These are phyloP conservation scores for Globisporangium takayamanum DNA, from an alignment of 352 stramenopile species.

Conservation along the genomic window DNA sequence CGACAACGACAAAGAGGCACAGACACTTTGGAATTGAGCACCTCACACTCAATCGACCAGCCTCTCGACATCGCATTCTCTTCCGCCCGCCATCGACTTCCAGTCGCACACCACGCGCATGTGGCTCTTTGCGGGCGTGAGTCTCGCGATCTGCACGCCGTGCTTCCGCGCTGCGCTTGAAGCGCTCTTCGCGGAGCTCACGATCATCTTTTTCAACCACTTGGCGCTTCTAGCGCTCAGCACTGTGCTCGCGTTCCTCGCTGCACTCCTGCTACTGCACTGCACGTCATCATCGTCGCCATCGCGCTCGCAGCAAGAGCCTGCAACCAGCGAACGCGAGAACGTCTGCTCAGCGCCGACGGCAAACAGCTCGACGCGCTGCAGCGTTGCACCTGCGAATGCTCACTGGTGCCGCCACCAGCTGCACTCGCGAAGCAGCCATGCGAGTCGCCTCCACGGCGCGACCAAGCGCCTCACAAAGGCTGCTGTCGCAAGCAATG, in stretches of 20 bases:
- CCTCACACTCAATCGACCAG: background rate
- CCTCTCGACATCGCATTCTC: background rate
- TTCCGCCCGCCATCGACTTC: background rate
- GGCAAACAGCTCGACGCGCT: background rate
- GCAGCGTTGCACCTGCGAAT: background rate
- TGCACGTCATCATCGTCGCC: constrained; percentile 15
- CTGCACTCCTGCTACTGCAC: constrained; percentile 22
- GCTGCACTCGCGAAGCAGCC: background rate
- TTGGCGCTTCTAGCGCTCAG: constrained; percentile 30
- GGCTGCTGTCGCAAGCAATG: background rate
- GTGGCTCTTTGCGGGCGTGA: constrained; percentile 52
- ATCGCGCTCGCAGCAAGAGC: background rate
- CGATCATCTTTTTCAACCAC: constrained; percentile 58
- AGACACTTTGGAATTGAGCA: constrained; percentile 8
- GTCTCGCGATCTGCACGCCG: constrained; percentile 44
- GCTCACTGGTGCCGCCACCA: background rate
- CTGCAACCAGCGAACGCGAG: background rate
- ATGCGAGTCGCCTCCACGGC: background rate
- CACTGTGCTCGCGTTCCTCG: constrained; percentile 12
- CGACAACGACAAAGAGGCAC: background rate
- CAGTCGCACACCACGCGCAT: constrained; percentile 14
- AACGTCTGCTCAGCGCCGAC: too few relatives aligned
- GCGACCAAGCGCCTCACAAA: constrained; percentile 2
- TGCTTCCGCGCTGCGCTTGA: constrained; percentile 50
- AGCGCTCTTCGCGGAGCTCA: constrained; percentile 52